Evolutionary conservation across 352 stramenopile genomes (phyloP), one percentile per base, ranked within the genome.

Genomic region (Globisporangium cederbergense): DNA sequence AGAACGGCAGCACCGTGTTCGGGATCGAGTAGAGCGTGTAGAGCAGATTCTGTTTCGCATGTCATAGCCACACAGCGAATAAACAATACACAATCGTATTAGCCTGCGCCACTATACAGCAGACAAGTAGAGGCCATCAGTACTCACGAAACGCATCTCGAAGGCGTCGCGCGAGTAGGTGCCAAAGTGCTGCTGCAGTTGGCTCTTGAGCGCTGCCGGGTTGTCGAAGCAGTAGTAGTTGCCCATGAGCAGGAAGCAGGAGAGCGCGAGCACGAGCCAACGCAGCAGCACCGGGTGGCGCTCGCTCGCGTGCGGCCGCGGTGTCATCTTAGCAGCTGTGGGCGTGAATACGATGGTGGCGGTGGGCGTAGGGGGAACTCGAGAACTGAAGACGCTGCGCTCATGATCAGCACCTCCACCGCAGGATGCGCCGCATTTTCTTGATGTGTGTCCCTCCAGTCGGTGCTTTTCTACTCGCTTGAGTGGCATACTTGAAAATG

Each of bases 21-120:
- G 93, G 93, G 54, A 97, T 83, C 43, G 86, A 97, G 73, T 98
- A 98, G 52, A 97, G 67, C n/a, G 90, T 98, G 75, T 98, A 98
- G 34, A 98, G 76, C 53, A 98, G 70, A 62, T 96, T 97, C 85
- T 97, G 85, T 11, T 49, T 1, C 43, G 18, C 5, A 22, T 6
- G 14, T 5, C 0, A 66, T 2, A 28, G n/a, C 7, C 14, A 57
- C 2, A 61, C 8, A 57, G 10, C 25, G 25, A 28, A 28, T 28
- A 28, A 55, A 32, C 4, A 16, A 42, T 42, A 18, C 18, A 25
- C 25, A n/a, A 25, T 49, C 22, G 43, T 18, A 49, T 49, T 49
- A 22, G 43, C 43, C 20, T 10, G 4, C 18, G 18, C 3, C 18
- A 49, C 14, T 22, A 42, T 14, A 20, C 14, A 49, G 43, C 18